Evolutionary conservation across 1,284 basidiomycete species (phyloP), one percentile per base, ranked within the genome.

Genomic region (Ceratobasidium sp.): DNA sequence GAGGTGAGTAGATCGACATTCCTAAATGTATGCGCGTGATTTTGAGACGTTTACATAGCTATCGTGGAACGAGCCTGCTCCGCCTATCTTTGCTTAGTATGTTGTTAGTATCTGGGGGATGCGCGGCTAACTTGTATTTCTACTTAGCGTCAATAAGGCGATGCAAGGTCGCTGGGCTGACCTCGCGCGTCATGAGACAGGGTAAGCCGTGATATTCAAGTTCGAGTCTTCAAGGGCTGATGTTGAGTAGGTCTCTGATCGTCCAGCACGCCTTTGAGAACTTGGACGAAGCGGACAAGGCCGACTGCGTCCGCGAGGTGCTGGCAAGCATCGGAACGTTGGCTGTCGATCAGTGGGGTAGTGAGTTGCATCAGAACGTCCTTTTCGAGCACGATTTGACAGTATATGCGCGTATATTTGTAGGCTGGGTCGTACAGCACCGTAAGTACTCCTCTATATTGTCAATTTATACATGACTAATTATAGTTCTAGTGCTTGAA

Each of bases 121-220:
- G 28, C 20, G 66, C 9, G 44, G 62, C 46, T 28, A 44, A 61
- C n/a, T n/a, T 23, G 57, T 71, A 38, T 79, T 82, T 3, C 79
- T 76, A 23, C 20, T 5, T 81, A 94, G 93, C 80, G 93, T 95
- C 80, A 95, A 95, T 84, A 92, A 91, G 81, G 93, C 93, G 1
- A 85, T 95, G 80, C 92, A 93, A 81, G 93, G 94, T 23, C 93
- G 94, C 82, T 95, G 94, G 93, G 93, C 93, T 0, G 89, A 93
- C 15, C 87, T 95, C 62, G 93, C 93, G n/a, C 94, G 94, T 82
- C 93, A 95, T 82, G 94, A 95, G 84, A 95, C 94, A 0, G 93
- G 93, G 93, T 93, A 79, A 48, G 82, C 69, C 69, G 33, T 67
- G 20, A 56, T 40, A 2, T 69, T 23, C 33, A 9, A 1, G 52